These are phyloP conservation scores for Microstegium vimineum DNA, from an alignment of 176 grass and related monocot species.

Conservation along the genomic window DNA sequence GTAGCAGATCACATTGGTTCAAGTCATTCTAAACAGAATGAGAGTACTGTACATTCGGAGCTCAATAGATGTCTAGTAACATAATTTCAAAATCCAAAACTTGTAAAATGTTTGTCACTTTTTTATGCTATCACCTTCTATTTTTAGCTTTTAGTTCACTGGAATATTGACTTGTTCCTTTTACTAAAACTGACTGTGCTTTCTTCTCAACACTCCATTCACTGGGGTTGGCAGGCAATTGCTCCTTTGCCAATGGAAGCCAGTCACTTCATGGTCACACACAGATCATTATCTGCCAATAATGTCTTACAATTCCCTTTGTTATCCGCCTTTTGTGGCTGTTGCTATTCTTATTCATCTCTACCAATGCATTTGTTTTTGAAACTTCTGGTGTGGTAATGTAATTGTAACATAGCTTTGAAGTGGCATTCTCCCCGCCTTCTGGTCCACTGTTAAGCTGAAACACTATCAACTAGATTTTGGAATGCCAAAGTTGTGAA, in stretches of 20 bases:
- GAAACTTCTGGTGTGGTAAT: not conserved
- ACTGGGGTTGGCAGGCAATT: not conserved
- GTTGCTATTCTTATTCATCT: not conserved
- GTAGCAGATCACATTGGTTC: not conserved
- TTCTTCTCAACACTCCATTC: slow-evolving; percentile 4
- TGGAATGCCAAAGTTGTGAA: not conserved
- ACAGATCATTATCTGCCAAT: not conserved
- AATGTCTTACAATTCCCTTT: not conserved
- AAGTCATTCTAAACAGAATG: not conserved
- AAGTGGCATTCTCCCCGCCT: not conserved
- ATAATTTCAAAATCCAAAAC: not conserved
- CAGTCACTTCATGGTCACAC: not conserved
- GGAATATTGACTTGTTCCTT: not conserved
- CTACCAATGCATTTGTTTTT: not conserved
- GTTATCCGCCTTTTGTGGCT: not conserved
- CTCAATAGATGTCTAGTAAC: not conserved
- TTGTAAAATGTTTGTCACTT: not conserved
- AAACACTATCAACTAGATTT: not conserved
- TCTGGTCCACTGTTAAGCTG: not conserved
- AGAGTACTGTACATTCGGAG: not conserved
- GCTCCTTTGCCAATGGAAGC: not conserved
- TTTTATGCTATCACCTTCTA: not conserved
- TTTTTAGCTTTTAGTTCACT: not conserved
- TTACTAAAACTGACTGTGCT: not conserved
- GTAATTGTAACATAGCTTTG: not conserved